Base-by-base conservation (phyloP, 345 rosid species). In the Aethionema arabicum region DNA sequence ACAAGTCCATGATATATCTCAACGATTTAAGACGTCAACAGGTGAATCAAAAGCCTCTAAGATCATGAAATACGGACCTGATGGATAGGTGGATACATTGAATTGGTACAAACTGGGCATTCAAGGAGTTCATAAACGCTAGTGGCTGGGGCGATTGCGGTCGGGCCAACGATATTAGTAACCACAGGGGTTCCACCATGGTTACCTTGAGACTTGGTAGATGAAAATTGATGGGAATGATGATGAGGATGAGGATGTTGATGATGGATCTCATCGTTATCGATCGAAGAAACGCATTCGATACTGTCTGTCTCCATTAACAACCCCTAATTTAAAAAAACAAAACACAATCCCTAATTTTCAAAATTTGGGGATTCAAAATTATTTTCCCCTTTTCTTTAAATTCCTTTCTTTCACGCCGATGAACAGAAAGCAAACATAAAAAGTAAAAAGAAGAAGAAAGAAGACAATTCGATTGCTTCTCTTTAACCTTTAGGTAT, bases 81-180 rank as follows among this genome's bases (percentile, higher is more conserved):
- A 63, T 90, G 96, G 48, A 90, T 90, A 16, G 96, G 95, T 47
- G 96, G 96, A 72, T 86, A 86, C 96, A 90, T 90, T 38, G 91
- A 90, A 69, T 84, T 90, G 69, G 96, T 84, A 66, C 96, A 90
- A 53, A 90, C 95, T 6, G 96, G 96, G 69, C 96, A 90, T 73
- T 86, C 96, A 2, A 90, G 87, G 77, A 90, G 69, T 68, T 89
- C 95, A 50, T 84, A 87, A 51, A 89, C 96, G 73, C 96, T 80
- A 40, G 84, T 83, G 33, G 96, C 82, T 10, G 85, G 96, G 36
- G 86, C 74, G 57, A 73, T 75, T 52, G 77, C 77, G 4, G 82
- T 74, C 12, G 82, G 69, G 10, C 83, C 84, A 47, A 72, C 45
- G 14, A 74, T 64, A 56, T 59, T 56, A 66, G 52, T 63, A 36